Evolutionary conservation across 2,329 filamentous ascomycete genomes (phyloP).

Genomic region (Xylogone sp.): DNA sequence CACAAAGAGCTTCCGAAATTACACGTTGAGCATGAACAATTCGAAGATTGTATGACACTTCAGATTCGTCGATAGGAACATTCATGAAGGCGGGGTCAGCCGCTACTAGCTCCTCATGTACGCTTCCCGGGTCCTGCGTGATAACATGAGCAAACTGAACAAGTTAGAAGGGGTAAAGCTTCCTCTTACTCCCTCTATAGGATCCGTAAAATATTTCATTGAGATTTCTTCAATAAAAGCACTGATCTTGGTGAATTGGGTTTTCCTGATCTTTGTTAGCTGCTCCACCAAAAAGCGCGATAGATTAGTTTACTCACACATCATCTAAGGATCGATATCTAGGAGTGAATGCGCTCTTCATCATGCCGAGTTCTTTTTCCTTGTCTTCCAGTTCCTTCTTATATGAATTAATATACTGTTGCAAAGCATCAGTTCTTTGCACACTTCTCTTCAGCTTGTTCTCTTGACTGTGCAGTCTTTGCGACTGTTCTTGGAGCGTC

Average conservation of each 20-base stretch:
- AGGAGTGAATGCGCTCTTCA: conserved; percentile 12
- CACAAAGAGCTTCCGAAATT: conserved; percentile 10
- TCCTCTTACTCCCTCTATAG: conserved; percentile 4
- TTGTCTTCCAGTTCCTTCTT: conserved; percentile 7
- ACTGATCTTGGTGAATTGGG: conserved; percentile 8
- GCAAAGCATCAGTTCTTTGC: conserved; percentile 2
- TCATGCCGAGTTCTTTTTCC: conserved; percentile 5
- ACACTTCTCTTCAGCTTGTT: conserved; percentile 3
- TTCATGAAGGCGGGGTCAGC: conserved; percentile 6
- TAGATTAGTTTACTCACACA: conserved; percentile 6
- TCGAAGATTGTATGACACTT: conserved; percentile 9
- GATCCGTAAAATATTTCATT: conserved; percentile 8
- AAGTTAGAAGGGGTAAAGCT: not conserved
- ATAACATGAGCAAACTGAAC: conserved; percentile 4
- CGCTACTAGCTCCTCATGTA: conserved; percentile 4
- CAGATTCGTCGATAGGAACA: conserved; percentile 11
- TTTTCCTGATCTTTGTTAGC: conserved; percentile 7
- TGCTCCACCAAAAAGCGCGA: not conserved
- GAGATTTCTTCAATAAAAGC: conserved; percentile 5
- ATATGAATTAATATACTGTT: conserved; percentile 5
- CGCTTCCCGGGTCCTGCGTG: conserved; percentile 7
- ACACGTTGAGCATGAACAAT: conserved; percentile 12
- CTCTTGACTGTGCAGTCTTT: conserved; percentile 1
- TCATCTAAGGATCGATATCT: conserved; percentile 4
- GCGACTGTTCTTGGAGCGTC: conserved; percentile 3